These are phyloP conservation scores for Ustulina deusta DNA, from an alignment of 2,329 filamentous ascomycete genomes.

Conservation along the genomic window DNA sequence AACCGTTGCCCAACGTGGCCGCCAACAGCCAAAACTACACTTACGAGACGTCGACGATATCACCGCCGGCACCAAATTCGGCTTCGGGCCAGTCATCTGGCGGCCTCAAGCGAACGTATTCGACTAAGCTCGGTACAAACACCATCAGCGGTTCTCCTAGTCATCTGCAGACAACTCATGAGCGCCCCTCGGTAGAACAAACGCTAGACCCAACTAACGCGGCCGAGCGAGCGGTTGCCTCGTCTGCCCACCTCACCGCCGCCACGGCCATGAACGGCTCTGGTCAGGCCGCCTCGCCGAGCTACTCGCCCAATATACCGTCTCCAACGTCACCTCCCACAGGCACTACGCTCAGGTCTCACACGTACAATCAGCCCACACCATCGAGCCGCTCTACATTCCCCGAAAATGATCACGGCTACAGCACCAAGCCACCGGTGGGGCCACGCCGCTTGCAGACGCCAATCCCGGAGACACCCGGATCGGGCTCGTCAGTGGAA, in stretches of 20 bases:
- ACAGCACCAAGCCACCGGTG: slow-evolving; percentile 54
- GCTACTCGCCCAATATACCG: slow-evolving; percentile 75
- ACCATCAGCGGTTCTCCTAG: slow-evolving; percentile 84
- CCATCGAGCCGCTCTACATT: slow-evolving; percentile 68
- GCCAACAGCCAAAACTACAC: slow-evolving; percentile 58
- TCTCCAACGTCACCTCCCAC: slow-evolving; percentile 77
- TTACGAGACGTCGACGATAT: slow-evolving; percentile 65
- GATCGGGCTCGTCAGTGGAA: slow-evolving; percentile 76
- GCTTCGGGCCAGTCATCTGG: slow-evolving; percentile 64
- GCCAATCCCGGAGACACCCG: slow-evolving; percentile 71
- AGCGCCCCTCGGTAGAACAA: slow-evolving; percentile 72
- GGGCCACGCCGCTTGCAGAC: slow-evolving; percentile 71
- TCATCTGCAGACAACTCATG: slow-evolving; percentile 75
- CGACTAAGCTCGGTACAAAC: slow-evolving; percentile 77
- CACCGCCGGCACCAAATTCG: slow-evolving; percentile 69
- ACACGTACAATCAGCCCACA: slow-evolving; percentile 70
- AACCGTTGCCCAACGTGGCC: slow-evolving; percentile 76
- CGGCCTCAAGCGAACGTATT: slow-evolving; percentile 77
- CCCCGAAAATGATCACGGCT: slow-evolving; percentile 61
- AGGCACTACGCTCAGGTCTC: slow-evolving; percentile 67
- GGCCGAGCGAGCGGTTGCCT: slow-evolving; percentile 73
- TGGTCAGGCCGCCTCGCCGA: slow-evolving; percentile 65
- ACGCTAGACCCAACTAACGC: slow-evolving; percentile 76
- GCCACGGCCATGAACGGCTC: slow-evolving; percentile 68
- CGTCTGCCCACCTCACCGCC: slow-evolving; percentile 76